Percentiles rank a stretch among this genome's conserved stretches.
These are phyloP conservation scores for Sonneratia alba DNA, from an alignment of 345 rosid genomes.

Conservation along the genomic window DNA sequence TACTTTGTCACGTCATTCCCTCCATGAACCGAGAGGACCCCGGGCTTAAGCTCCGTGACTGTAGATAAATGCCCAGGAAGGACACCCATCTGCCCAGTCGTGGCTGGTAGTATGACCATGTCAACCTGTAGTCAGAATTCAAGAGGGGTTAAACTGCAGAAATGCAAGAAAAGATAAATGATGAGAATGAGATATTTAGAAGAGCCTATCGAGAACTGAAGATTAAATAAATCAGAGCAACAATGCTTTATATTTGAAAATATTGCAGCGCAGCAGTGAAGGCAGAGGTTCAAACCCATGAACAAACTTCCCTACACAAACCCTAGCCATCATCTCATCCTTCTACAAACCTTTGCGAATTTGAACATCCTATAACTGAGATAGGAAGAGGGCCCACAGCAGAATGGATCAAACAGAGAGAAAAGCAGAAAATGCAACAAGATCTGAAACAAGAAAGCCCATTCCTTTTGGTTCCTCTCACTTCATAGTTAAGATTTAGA, in stretches of 20 bases:
- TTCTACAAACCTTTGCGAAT: neutral
- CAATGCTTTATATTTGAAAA: neutral
- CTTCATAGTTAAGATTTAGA: too few species aligned
- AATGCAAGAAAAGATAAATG: neutral
- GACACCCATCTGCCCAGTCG: constrained; percentile 91
- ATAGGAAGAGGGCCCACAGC: too few species aligned
- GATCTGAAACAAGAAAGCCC: too few species aligned
- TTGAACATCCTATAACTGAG: neutral
- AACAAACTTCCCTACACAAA: neutral
- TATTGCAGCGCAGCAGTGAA: neutral
- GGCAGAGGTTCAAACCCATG: neutral
- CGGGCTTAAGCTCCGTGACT: constrained; percentile 84
- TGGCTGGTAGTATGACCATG: constrained; percentile 89
- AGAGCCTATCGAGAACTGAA: too few species aligned
- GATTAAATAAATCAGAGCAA: too few species aligned
- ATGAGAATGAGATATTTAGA: too few species aligned
- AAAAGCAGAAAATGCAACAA: too few species aligned
- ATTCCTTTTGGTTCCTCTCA: too few species aligned
- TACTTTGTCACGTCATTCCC: constrained; percentile 61
- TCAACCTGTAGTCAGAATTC: constrained; percentile 45
- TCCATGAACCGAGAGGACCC: constrained; percentile 77
- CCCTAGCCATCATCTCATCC: neutral
- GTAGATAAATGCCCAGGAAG: constrained; percentile 82
- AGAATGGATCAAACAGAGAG: too few species aligned
- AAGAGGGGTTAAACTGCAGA: neutral